These are phyloP conservation scores for Neonectria hederae DNA, from an alignment of 2,329 filamentous ascomycete species.

Conservation along the genomic window DNA sequence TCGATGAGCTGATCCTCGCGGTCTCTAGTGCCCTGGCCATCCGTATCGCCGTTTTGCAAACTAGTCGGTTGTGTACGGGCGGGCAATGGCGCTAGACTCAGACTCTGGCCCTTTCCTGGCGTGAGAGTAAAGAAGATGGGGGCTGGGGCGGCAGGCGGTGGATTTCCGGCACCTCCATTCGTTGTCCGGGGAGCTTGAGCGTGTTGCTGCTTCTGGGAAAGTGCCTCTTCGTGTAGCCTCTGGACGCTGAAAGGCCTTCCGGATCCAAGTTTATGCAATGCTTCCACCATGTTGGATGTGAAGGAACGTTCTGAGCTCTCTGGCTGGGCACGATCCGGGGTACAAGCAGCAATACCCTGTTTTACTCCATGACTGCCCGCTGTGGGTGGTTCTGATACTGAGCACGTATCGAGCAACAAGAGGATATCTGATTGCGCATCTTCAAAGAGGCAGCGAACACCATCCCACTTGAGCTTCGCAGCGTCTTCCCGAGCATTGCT, in stretches of 20 bases:
- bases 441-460: constrained; percentile 69
- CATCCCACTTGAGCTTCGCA: constrained; percentile 70
- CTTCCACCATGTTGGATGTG: constrained; percentile 65
- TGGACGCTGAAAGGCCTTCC: constrained; percentile 66
- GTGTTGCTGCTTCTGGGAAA: constrained; percentile 55
- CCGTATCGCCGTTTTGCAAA: constrained; percentile 43
- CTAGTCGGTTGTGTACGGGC: constrained; percentile 43
- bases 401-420: constrained; percentile 70
- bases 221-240: constrained; percentile 65
- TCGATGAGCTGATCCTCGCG: constrained; percentile 56
- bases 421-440: constrained; percentile 71
- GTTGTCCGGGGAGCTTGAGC: constrained; percentile 53
- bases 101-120: constrained; percentile 60
- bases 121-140: constrained; percentile 67
- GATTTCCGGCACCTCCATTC: constrained; percentile 56
- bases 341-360: constrained; percentile 70
- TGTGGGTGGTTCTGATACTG: constrained; percentile 60
- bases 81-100: constrained; percentile 62
- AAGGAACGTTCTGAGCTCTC: constrained; percentile 64
- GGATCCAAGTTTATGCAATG: constrained; percentile 62
- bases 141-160: constrained; percentile 48
- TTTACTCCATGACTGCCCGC: constrained; percentile 66
- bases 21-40: constrained; percentile 34
- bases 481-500: constrained; percentile 68
- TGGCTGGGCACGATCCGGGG: constrained; percentile 57